Evolutionary conservation across 225 moss, liverwort and hornwort genomes (phyloP), one percentile per base, ranked within the genome.

Genomic region (Straminergon stramineum): DNA sequence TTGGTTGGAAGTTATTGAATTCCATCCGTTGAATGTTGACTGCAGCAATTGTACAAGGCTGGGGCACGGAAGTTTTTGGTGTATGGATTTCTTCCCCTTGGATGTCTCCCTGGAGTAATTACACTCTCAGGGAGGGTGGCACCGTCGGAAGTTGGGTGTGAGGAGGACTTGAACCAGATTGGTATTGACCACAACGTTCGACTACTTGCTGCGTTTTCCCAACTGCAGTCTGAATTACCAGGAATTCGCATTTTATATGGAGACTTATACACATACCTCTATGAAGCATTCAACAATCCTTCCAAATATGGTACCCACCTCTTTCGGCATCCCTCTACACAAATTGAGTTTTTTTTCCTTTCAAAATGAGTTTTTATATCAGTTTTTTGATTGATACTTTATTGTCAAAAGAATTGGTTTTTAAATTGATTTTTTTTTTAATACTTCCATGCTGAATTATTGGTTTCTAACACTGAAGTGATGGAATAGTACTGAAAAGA

Each of bases 91-190:
- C 94, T 94, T 84, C 90, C 97, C 10, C 16, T 97, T 2, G 97
- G 97, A 51, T 97, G 97, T 75, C 85, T 95, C 31, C 97, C 96
- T 34, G 86, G 74, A n/a, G 68, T 65, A 74, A 91, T 95, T 31
- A 31, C 77, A 2, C 8, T 90, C 30, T 58, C 20, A 0, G 83
- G 89, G 10, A 32, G 52, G 6, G 28, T 70, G 57, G 80, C 71
- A 30, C 55, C 1, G 2, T 64, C 34, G 0, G 21, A 58, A 16
- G 76, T 56, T 55, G 75, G 81, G 11, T 94, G 94, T 81, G 37
- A 90, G 8, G 91, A 94, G 34, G 45, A 88, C 11, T 55, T 77
- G 23, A 77, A 77, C 35, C 77, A 55, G 1, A 55, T 77, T 55
- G 35, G 13, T 2, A 77, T 77, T 55, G 35, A 1, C 35, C 23